These are phyloP conservation scores for Acanthochlamys bracteata DNA, from an alignment of 106 monocot species.

Conservation along the genomic window DNA sequence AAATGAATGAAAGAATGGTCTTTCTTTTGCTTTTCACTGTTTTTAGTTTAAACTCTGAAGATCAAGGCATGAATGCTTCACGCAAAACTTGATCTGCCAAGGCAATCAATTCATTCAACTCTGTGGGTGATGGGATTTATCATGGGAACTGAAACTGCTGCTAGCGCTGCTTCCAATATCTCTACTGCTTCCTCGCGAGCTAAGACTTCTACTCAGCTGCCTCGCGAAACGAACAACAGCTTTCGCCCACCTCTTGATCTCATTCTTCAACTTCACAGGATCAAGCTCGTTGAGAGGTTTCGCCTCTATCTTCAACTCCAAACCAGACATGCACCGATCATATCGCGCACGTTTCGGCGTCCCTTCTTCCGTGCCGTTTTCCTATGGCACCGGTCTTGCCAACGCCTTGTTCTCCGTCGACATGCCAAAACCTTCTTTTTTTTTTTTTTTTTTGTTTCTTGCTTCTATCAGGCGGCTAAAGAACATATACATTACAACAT, in stretches of 20 bases:
- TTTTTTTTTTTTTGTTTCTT: background rate
- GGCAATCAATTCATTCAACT: too few relatives aligned
- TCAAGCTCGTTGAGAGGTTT: conserved; percentile 33
- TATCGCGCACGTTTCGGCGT: background rate
- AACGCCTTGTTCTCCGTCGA: background rate
- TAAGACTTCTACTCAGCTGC: conserved; percentile 28
- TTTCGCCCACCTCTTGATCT: conserved; percentile 52
- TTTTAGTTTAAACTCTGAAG: too few relatives aligned
- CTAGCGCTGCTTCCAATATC: background rate
- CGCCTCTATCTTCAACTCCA: conserved; percentile 29
- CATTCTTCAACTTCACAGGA: conserved; percentile 41
- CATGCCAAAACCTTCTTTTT: background rate
- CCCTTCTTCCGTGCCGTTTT: background rate
- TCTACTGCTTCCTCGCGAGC: background rate
- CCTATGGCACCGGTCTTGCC: background rate
- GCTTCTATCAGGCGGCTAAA: background rate
- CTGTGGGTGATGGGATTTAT: background rate
- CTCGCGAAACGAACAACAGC: conserved; percentile 30
- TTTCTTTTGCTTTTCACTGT: too few relatives aligned
- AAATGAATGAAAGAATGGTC: too few relatives aligned
- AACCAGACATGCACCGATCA: conserved; percentile 18
- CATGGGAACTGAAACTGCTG: background rate
- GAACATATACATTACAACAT: background rate
- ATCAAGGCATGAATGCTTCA: too few relatives aligned
- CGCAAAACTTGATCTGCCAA: too few relatives aligned